Evolutionary conservation across 352 stramenopile species (phyloP), one percentile per base, ranked within the genome.

Genomic region (Saprolegnia parasitica): DNA sequence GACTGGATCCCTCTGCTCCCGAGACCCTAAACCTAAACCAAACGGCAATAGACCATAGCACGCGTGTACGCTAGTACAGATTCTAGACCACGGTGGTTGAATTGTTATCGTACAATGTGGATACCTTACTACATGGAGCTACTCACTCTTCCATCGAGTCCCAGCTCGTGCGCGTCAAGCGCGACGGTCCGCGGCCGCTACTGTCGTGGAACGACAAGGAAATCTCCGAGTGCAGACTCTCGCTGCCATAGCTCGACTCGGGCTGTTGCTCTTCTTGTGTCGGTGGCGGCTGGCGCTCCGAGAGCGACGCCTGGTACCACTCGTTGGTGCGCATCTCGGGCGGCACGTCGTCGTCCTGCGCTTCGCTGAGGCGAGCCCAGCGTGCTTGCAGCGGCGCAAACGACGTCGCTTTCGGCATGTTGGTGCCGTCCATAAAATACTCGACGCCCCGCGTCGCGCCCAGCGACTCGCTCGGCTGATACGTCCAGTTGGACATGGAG

Each of bases 1-100:
- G 88, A 90, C 56, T 16, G 89, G 16, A 86, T 90, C 67, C 81
- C 75, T 42, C 71, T 90, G 1, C 23, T 91, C 29, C 82, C 84
- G 0, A 68, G 74, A 13, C 73, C 62, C 56, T 15, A 23, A 13
- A 2, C 49, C 2, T 5, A 20, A 35, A 60, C 29, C 29, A 2
- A 35, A 35, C 29, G 29, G 5, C 29, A 35, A 35, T 35, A 6
- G 29, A 35, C 29, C 5, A 35, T 2, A 35, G 5, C 2, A 35
- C 29, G 29, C 29, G 2, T 6, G 29, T 5, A 5, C 29, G 29
- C 29, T 35, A 35, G 29, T 5, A 5, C 29, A 2, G 29, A 35
- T 35, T 35, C 29, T 35, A 35, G 29, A 5, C 5, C 29, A 2
- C 2, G 29, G 29, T 35, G 29, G 2, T 35, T 35, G 5, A 6